These are phyloP conservation scores for Curvularia lunata DNA, from an alignment of 2,329 filamentous ascomycete genomes.

Conservation along the genomic window DNA sequence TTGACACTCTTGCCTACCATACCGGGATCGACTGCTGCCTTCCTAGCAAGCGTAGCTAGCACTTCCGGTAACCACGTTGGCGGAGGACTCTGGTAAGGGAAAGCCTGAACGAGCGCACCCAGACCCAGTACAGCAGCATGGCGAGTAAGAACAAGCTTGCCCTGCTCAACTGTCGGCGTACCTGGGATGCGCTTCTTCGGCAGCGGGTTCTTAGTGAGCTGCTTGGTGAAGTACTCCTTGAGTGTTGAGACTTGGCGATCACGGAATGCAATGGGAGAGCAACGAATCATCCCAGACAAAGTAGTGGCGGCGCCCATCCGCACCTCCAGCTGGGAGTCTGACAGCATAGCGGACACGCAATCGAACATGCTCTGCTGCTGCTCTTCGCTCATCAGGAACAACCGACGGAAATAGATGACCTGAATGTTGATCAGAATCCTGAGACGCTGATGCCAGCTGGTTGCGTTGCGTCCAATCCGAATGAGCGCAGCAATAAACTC, in stretches of 20 bases:
- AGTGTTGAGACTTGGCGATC: conserved; percentile 77
- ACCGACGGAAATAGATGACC: conserved; percentile 94
- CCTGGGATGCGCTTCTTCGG: conserved; percentile 70
- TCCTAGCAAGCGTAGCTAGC: conserved; percentile 80
- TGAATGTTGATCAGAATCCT: conserved; percentile 98
- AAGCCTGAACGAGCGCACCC: conserved; percentile 90
- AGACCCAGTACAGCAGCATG: conserved; percentile 93
- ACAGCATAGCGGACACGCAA: conserved; percentile 94
- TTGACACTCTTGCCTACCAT: conserved; percentile 97
- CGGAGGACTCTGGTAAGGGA: conserved; percentile 93
- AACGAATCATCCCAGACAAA: conserved; percentile 95
- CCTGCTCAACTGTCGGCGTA: conserved; percentile 73
- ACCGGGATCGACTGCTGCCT: conserved; percentile 85
- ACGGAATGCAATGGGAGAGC: conserved; percentile 82
- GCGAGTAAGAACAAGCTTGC: conserved; percentile 78
- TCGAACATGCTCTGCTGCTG: conserved; percentile 84
- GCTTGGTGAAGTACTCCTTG: conserved; percentile 77
- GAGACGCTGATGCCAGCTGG: conserved; percentile 94
- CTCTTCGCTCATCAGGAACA: conserved; percentile 79
- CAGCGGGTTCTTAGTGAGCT: conserved; percentile 83
- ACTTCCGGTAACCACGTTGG: conserved; percentile 94
- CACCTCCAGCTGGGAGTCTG: conserved; percentile 90
- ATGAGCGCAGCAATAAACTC: conserved; percentile 86
- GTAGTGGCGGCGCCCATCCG: conserved; percentile 91
- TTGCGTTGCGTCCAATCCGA: conserved; percentile 80